A percentile compares a stretch with the other conserved stretches of the same genome.
Conservation (phyloP, 2,329 filamentous ascomycete species). For the Colletotrichum acutatum region DNA sequence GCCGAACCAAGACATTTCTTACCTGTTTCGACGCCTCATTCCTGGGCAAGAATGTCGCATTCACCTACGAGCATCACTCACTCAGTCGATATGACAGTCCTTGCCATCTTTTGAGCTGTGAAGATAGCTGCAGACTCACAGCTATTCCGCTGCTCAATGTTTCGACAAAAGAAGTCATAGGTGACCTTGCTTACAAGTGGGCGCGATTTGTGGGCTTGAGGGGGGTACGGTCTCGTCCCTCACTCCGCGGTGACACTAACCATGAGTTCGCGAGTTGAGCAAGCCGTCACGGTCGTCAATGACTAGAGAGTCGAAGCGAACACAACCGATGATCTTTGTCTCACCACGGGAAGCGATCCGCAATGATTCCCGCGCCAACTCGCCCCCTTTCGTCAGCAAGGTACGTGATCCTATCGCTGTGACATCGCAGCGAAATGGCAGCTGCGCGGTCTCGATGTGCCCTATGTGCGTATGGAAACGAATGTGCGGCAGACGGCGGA, state of each 20-base stretch:
- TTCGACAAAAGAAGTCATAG: background rate
- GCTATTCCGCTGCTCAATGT: background rate
- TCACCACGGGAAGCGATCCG: constrained; percentile 29
- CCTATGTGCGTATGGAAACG: background rate
- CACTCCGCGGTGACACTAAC: constrained; percentile 14
- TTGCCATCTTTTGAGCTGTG: background rate
- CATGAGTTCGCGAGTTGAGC: constrained; percentile 19
- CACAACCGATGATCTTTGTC: constrained; percentile 19
- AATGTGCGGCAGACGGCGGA: background rate
- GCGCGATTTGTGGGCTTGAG: background rate
- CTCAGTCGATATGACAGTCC: background rate
- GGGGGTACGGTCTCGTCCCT: background rate
- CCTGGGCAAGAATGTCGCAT: background rate
- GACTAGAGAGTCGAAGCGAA: background rate
- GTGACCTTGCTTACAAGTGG: background rate
- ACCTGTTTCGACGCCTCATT: background rate
- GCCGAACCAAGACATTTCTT: constrained; percentile 4
- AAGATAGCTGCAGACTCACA: background rate
- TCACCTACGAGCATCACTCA: background rate
- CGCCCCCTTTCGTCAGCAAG: background rate
- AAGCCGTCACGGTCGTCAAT: background rate
- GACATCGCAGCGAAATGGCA: background rate
- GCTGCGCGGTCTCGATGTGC: background rate
- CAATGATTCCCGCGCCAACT: background rate
- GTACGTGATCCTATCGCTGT: background rate